Evolutionary conservation across 2,329 filamentous ascomycete genomes (phyloP).

Genomic region (Neobulgaria alba): DNA sequence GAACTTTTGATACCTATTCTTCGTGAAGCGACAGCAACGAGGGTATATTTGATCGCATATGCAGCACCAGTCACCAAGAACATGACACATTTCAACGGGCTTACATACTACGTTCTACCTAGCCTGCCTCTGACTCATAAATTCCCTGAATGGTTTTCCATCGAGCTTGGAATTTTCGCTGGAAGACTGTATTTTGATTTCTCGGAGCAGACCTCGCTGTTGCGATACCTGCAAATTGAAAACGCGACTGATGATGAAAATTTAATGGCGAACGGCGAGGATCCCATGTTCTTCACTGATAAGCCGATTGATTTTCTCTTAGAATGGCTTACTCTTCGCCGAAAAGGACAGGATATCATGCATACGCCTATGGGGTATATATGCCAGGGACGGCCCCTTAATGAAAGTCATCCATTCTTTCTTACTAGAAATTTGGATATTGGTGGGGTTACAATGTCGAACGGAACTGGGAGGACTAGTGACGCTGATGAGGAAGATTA

Average conservation of each 20-base stretch:
- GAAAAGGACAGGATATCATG: conserved; percentile 46
- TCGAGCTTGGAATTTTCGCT: conserved; percentile 51
- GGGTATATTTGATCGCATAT: conserved; percentile 45
- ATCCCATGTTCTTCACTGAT: conserved; percentile 19
- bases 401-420: conserved; percentile 6
- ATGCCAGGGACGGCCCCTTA: conserved; percentile 33
- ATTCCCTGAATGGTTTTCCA: conserved; percentile 44
- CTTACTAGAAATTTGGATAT: conserved; percentile 1
- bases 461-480: conserved; percentile 1
- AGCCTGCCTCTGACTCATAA: conserved; percentile 32
- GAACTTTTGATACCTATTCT: conserved; percentile 44
- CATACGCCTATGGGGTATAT: conserved; percentile 53
- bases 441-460: conserved; percentile 1
- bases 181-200: conserved; percentile 52
- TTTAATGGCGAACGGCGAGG: neutral
- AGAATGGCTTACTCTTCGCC: conserved; percentile 47
- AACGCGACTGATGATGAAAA: neutral
- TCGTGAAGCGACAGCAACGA: conserved; percentile 7
- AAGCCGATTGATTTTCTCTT: conserved; percentile 40
- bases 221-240: conserved; percentile 14
- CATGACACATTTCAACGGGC: conserved; percentile 50
- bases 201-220: conserved; percentile 35
- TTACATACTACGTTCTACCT: conserved; percentile 46
- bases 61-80: conserved; percentile 48
- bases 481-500: conserved; percentile 1